These are phyloP conservation scores for Talaromyces sp. DNA, from an alignment of 2,329 filamentous ascomycete species.

Conservation along the genomic window DNA sequence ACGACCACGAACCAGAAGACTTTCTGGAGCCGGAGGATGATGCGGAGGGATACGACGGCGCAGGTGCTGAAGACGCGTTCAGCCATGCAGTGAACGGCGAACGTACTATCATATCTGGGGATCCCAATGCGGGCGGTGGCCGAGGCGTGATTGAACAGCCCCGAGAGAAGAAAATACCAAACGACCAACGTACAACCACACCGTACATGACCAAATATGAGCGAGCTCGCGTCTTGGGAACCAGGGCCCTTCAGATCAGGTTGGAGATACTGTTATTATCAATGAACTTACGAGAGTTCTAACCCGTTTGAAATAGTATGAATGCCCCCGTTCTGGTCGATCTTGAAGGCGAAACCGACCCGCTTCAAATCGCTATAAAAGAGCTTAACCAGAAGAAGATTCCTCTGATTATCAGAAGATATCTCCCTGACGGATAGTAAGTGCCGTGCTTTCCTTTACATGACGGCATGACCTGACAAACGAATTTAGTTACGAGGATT, in stretches of 20 bases:
- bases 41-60: constrained; percentile 48
- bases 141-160: constrained; percentile 54
- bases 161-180: constrained; percentile 80
- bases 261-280: constrained; percentile 38
- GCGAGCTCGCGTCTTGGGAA: constrained; percentile 85
- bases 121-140: constrained; percentile 43
- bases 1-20: constrained; percentile 60
- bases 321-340: constrained; percentile 96
- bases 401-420: constrained; percentile 86
- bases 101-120: constrained; percentile 42
- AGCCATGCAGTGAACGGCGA: constrained; percentile 34
- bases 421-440: constrained; percentile 94
- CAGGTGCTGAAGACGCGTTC: constrained; percentile 31
- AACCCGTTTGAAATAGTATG: constrained; percentile 59
- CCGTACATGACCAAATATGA: constrained; percentile 99
- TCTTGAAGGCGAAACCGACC: constrained; percentile 95
- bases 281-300: not conserved
- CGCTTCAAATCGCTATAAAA: constrained; percentile 94
- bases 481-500: constrained; percentile 82
- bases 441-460: constrained; percentile 30
- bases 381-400: constrained; percentile 99
- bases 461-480: constrained; percentile 5
- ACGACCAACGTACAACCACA: constrained; percentile 82
- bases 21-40: constrained; percentile 54
- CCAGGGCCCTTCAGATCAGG: constrained; percentile 93